A percentile compares a stretch with the other conserved stretches of the same genome.
phyloP scores from a whole-genome alignment of 768 basidiomycete species.

The Butyriboletus loyo region DNA sequence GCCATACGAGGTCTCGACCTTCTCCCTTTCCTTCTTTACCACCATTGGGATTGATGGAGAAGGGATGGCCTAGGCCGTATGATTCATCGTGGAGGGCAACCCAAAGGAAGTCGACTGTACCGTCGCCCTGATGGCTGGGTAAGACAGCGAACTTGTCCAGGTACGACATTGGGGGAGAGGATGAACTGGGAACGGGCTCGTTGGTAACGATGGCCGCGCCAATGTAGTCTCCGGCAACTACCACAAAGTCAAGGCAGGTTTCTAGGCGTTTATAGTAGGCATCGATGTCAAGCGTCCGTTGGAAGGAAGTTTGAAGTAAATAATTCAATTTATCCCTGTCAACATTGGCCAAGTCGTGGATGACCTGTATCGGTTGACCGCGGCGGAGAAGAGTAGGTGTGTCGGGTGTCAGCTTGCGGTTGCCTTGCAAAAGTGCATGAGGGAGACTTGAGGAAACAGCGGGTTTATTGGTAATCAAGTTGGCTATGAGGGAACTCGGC shows the following conservation, averaged over 20 bases:
- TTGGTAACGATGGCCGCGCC: conserved; percentile 93
- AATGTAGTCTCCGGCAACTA: conserved; percentile 92
- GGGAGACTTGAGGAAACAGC: conserved; percentile 94
- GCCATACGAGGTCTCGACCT: conserved; percentile 96
- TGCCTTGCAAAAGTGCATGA: conserved; percentile 86
- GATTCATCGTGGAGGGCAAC: conserved; percentile 98
- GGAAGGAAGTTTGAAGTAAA: conserved; percentile 89
- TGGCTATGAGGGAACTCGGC: conserved; percentile 91
- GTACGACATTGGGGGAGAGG: conserved; percentile 66
- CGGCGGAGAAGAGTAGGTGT: conserved; percentile 92
- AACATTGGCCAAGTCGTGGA: conserved; percentile 66
- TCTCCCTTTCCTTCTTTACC: conserved; percentile 86
- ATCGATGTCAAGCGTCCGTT: conserved; percentile 62
- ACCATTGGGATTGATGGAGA: conserved; percentile 93
- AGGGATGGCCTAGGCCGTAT: conserved; percentile 91
- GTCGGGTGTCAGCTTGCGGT: conserved; percentile 79
- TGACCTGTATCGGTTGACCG: conserved; percentile 82
- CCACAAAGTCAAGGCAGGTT: conserved; percentile 79
- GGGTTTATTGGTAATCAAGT: conserved; percentile 97
- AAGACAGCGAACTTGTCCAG: conserved; percentile 98
- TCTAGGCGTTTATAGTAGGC: conserved; percentile 81
- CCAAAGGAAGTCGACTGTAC: conserved; percentile 99
- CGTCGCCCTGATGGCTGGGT: conserved; percentile 93
- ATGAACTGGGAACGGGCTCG: conserved; percentile 38
- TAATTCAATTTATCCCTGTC: conserved; percentile 71